These are phyloP conservation scores for Yarrowia sp. DNA, from an alignment of 805 yeast genomes.

Conservation along the genomic window DNA sequence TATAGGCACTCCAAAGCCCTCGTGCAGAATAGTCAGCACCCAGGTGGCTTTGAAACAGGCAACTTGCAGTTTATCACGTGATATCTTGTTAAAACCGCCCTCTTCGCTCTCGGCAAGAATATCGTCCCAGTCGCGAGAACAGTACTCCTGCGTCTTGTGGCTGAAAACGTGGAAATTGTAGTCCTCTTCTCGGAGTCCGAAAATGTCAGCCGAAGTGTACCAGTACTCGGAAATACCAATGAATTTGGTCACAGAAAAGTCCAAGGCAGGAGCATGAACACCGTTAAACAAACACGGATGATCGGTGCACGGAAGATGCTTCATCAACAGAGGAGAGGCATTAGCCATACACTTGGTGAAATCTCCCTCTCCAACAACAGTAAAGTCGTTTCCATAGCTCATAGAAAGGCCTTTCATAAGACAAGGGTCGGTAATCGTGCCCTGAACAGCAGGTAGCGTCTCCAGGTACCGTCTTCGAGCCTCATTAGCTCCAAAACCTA, in stretches of 20 bases:
- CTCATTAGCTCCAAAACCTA: conserved; percentile 97
- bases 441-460: conserved; percentile 41
- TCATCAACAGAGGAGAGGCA: conserved; percentile 73
- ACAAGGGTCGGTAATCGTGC: conserved; percentile 73
- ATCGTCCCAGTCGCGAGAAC: conserved; percentile 75
- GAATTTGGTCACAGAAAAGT: conserved; percentile 79
- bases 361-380: conserved; percentile 75
- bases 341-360: conserved; percentile 74
- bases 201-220: conserved; percentile 94
- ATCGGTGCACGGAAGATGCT: conserved; percentile 81
- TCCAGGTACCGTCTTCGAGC: conserved; percentile 76
- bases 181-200: conserved; percentile 79
- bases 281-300: conserved; percentile 95
- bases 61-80: conserved; percentile 61
- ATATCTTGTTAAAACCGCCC: conserved; percentile 66
- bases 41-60: conserved; percentile 96
- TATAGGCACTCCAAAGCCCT: conserved; percentile 85
- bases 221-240: conserved; percentile 96
- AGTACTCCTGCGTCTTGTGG: conserved; percentile 69
- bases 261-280: conserved; percentile 88
- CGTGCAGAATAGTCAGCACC: conserved; percentile 88
- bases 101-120: conserved; percentile 57
- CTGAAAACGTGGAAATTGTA: conserved; percentile 76
- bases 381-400: conserved; percentile 20
- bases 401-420: conserved; percentile 66